Evolutionary conservation across 2,329 filamentous ascomycete species (phyloP).

Genomic region (Chaetomiaceae sp.): DNA sequence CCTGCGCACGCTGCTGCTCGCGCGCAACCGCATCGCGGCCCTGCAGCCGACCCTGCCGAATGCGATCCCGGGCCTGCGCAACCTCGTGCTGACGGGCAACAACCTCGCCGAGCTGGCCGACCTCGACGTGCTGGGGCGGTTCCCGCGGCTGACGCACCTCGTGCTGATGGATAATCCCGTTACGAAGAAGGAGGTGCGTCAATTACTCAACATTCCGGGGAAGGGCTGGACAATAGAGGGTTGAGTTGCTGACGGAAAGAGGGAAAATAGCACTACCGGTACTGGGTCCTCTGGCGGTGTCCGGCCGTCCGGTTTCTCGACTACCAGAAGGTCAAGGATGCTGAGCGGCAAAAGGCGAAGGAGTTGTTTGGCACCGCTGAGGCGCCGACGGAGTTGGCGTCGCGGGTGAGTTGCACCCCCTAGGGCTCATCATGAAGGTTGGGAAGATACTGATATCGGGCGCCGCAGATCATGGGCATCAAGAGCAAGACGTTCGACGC

Average conservation of each 20-base stretch:
- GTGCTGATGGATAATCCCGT: constrained; percentile 84
- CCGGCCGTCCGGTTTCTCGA: constrained; percentile 86
- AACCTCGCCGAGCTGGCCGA: constrained; percentile 80
- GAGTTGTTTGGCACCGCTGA: constrained; percentile 79
- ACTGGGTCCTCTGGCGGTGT: constrained; percentile 85
- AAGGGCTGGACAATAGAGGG: background rate
- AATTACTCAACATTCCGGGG: background rate
- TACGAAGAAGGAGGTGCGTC: constrained; percentile 78
- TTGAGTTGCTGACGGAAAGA: constrained; percentile 14
- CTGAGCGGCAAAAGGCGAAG: constrained; percentile 68
- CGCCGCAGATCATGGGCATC: constrained; percentile 68
- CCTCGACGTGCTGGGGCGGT: constrained; percentile 69
- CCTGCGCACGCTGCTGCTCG: constrained; percentile 80
- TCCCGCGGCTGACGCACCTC: constrained; percentile 71
- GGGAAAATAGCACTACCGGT: constrained; percentile 71
- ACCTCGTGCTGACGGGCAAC: constrained; percentile 79
- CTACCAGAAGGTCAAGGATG: constrained; percentile 84
- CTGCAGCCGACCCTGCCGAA: constrained; percentile 73
- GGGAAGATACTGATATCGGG: background rate
- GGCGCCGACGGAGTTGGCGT: constrained; percentile 75
- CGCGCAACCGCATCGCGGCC: constrained; percentile 78
- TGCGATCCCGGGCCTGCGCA: constrained; percentile 75
- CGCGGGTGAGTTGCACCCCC: constrained; percentile 49
- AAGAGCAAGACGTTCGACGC: constrained; percentile 74
- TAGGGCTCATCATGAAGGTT: background rate